Evolutionary conservation across 1,284 basidiomycete genomes (phyloP).

Genomic region (Afroboletus lepidellus): DNA sequence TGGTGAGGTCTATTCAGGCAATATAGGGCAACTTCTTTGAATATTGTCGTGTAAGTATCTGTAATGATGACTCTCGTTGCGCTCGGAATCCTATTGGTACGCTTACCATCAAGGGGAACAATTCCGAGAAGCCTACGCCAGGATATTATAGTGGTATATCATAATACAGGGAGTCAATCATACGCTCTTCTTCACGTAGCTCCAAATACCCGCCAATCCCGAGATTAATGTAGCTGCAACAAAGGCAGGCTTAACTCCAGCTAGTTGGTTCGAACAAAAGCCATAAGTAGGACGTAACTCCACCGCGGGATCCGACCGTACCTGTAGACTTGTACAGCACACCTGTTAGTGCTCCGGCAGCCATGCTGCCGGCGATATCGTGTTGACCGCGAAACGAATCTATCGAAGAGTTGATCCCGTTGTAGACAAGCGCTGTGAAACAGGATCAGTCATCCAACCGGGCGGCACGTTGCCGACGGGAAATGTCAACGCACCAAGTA

Average conservation of each 20-base stretch:
- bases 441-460: constrained; percentile 26
- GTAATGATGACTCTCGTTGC: constrained; percentile 33
- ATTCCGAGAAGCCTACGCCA: constrained; percentile 33
- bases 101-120: constrained; percentile 31
- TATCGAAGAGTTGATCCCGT: constrained; percentile 92
- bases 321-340: constrained; percentile 93
- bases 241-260: constrained; percentile 86
- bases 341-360: constrained; percentile 89
- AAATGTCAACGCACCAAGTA: constrained; percentile 74
- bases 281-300: constrained; percentile 38
- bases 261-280: constrained; percentile 46
- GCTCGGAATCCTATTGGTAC: constrained; percentile 40
- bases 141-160: constrained; percentile 48
- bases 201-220: constrained; percentile 87
- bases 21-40: constrained; percentile 34
- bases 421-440: constrained; percentile 87
- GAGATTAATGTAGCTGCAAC: constrained; percentile 89
- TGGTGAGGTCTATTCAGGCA: constrained; percentile 42
- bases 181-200: constrained; percentile 84
- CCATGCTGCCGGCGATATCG: constrained; percentile 89
- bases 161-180: constrained; percentile 48
- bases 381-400: constrained; percentile 89
- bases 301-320: constrained; percentile 43
- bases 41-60: constrained; percentile 30
- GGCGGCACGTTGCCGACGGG: constrained; percentile 31